Percentiles rank a stretch among this genome's conserved stretches.
Evolutionary conservation across 306 rosid species (phyloP).

Genomic region (Alnus rubra): DNA sequence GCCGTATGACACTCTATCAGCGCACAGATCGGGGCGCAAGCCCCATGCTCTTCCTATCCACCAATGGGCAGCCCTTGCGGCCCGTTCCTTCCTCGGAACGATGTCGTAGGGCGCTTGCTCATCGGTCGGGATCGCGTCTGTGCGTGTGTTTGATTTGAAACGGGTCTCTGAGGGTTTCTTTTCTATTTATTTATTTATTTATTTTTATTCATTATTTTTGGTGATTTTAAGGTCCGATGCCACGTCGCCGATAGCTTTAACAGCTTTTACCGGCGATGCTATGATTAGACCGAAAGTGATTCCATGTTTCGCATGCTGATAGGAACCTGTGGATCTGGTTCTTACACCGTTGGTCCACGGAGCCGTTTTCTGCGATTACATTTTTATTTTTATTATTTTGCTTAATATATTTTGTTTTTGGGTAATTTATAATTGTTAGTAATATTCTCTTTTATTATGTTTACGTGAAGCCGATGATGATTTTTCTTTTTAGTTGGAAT

Average conservation of each 20-base stretch:
- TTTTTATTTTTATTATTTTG: not conserved
- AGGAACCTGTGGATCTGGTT: constrained; percentile 66
- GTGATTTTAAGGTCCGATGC: constrained; percentile 47
- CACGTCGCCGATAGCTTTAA: constrained; percentile 66
- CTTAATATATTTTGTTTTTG: no score
- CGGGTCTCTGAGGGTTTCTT: constrained; percentile 74
- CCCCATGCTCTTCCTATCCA: constrained; percentile 33
- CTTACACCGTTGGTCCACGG: constrained; percentile 33
- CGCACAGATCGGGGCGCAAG: constrained; percentile 29
- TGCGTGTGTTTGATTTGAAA: constrained; percentile 76
- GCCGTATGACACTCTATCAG: constrained; percentile 88
- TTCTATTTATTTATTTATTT: not conserved
- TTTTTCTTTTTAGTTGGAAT: constrained; percentile 56
- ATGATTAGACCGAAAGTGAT: constrained; percentile 66
- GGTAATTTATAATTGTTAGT: not conserved
- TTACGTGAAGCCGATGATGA: constrained; percentile 56
- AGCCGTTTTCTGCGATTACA: constrained; percentile 89
- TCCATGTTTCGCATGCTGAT: constrained; percentile 58
- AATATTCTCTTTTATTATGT: not conserved
- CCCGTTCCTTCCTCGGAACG: constrained; percentile 25
- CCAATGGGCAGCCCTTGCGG: not conserved
- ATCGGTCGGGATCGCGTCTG: constrained; percentile 36
- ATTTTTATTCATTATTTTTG: accelerated
- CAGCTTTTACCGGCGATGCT: constrained; percentile 68
- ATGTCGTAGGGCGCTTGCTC: constrained; percentile 1